A percentile compares a stretch with the other conserved stretches of the same genome.
Evolutionary conservation across 139 green algal species (phyloP).

Genomic region (Desmodesmus armatus): DNA sequence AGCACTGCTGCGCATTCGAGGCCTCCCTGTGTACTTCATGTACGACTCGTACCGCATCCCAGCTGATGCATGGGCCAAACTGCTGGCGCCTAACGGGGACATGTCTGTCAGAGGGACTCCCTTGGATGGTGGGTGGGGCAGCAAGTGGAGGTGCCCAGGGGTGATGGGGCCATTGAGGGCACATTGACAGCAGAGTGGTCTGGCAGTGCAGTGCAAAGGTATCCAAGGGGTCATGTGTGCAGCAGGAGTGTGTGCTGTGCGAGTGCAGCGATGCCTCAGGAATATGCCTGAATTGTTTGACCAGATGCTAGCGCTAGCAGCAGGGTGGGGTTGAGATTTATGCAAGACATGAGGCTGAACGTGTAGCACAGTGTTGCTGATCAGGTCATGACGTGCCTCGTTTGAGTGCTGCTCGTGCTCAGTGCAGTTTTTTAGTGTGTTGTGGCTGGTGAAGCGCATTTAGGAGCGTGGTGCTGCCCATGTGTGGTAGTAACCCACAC

Average conservation of each 20-base stretch:
- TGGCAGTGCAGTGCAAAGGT: not conserved
- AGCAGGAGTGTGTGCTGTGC: too few species aligned
- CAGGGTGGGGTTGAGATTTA: too few species aligned
- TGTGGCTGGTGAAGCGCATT: not conserved
- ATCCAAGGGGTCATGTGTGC: too few species aligned
- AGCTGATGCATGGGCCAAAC: conserved; percentile 49
- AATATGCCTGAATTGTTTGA: too few species aligned
- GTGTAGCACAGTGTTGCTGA: not conserved
- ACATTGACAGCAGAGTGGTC: not conserved
- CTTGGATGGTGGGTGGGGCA: conserved; percentile 41
- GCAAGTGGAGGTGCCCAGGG: not conserved
- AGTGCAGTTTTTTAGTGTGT: too few species aligned
- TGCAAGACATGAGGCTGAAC: too few species aligned
- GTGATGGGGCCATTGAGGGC: not conserved
- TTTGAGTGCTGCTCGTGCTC: not conserved
- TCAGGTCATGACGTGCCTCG: not conserved
- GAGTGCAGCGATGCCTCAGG: too few species aligned
- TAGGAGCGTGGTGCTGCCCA: too few species aligned
- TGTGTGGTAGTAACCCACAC: too few species aligned
- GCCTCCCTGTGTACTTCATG: conserved; percentile 56
- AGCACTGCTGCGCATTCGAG: conserved; percentile 44
- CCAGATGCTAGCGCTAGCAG: too few species aligned
- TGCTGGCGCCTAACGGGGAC: conserved; percentile 40
- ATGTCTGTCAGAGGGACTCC: conserved; percentile 49
- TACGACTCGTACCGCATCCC: conserved; percentile 64